Evolutionary conservation across 2,329 filamentous ascomycete genomes (phyloP).

Genomic region (Chalaropsis thielavioides): DNA sequence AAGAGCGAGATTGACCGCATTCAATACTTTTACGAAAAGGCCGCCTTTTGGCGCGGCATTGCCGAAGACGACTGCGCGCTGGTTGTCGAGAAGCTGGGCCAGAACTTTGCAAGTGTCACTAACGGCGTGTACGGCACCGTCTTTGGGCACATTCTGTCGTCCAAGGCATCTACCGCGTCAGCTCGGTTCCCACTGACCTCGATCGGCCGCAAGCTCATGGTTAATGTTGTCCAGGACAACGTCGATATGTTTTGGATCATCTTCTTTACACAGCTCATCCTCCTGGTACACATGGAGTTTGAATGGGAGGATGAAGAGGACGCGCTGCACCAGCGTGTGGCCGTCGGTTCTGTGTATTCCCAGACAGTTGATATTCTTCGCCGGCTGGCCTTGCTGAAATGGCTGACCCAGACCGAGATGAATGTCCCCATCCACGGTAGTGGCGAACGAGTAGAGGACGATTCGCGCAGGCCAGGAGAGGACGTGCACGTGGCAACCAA

Average conservation of each 20-base stretch:
- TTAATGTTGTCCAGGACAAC: conserved; percentile 66
- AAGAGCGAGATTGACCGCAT: conserved; percentile 60
- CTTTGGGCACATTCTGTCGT: conserved; percentile 25
- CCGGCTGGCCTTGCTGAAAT: conserved; percentile 58
- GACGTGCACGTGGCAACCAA: conserved; percentile 28
- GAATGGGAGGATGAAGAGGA: conserved; percentile 63
- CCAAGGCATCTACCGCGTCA: conserved; percentile 25
- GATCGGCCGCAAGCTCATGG: conserved; percentile 60
- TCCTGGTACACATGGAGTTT: conserved; percentile 75
- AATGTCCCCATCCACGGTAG: conserved; percentile 33
- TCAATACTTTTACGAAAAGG: conserved; percentile 61
- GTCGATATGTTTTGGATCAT: conserved; percentile 58
- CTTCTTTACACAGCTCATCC: conserved; percentile 66
- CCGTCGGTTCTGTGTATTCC: conserved; percentile 55
- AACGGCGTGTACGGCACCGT: conserved; percentile 40
- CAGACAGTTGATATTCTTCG: conserved; percentile 56
- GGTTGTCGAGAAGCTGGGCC: conserved; percentile 54
- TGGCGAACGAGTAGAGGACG: conserved; percentile 23
- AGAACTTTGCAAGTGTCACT: conserved; percentile 45
- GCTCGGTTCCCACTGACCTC: conserved; percentile 46
- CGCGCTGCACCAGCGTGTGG: conserved; percentile 42
- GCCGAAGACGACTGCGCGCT: conserved; percentile 66
- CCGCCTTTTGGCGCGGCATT: conserved; percentile 63
- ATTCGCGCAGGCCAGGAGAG: conserved; percentile 31
- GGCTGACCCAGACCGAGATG: conserved; percentile 48